Evolutionary conservation across 2,329 filamentous ascomycete species (phyloP).

Genomic region (Hortaea sp.): DNA sequence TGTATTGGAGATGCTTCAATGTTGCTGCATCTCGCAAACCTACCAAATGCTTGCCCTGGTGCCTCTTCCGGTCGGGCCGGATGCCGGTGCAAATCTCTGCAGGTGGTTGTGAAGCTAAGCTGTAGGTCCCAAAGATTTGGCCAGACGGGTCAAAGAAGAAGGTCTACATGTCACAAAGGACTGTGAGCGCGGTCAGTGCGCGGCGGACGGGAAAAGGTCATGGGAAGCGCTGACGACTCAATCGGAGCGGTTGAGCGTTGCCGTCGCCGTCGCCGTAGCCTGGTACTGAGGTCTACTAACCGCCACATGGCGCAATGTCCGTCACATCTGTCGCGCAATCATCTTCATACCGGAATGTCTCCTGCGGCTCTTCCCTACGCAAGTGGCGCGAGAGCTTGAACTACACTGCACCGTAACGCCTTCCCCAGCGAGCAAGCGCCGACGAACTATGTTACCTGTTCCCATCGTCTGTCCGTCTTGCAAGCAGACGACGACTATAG

Average conservation of each 20-base stretch:
- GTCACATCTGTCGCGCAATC: conserved; percentile 12
- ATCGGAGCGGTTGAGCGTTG: conserved; percentile 1
- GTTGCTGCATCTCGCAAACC: conserved; percentile 11
- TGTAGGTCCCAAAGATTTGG: conserved; percentile 14
- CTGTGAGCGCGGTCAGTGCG: conserved; percentile 10
- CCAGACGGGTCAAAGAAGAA: conserved; percentile 6
- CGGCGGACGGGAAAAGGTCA: conserved; percentile 16
- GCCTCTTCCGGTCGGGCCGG: conserved; percentile 22
- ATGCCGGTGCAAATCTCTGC: conserved; percentile 17
- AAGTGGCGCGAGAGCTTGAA: too few relatives aligned
- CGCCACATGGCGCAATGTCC: conserved; percentile 21
- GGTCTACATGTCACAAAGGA: conserved; percentile 21
- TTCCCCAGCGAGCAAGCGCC: too few relatives aligned
- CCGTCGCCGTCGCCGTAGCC: neutral
- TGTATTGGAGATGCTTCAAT: conserved; percentile 17
- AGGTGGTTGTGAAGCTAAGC: conserved; percentile 16
- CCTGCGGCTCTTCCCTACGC: too few relatives aligned
- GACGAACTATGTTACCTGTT: too few relatives aligned
- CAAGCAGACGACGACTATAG: too few relatives aligned
- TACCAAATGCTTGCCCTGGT: conserved; percentile 21
- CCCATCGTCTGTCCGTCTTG: too few relatives aligned
- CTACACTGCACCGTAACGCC: too few relatives aligned
- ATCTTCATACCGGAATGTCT: neutral
- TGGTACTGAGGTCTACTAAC: neutral
- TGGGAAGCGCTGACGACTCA: conserved; percentile 22